These are phyloP conservation scores for Candida peoriensis DNA, from an alignment of 805 yeast genomes.

Conservation along the genomic window DNA sequence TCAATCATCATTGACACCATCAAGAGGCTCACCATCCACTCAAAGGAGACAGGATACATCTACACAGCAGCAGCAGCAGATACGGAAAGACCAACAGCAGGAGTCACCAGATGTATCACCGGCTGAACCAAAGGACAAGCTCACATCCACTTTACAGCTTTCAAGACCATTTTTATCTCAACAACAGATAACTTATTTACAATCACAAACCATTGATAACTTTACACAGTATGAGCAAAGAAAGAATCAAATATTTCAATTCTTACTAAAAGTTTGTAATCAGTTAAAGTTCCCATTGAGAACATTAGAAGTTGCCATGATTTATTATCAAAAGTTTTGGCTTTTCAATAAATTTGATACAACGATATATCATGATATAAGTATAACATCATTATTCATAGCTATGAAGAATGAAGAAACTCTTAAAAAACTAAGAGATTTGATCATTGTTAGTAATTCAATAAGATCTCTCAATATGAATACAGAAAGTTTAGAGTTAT, in stretches of 20 bases:
- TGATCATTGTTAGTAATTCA: conserved; percentile 40
- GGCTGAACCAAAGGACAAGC: background rate
- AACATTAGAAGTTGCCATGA: conserved; percentile 65
- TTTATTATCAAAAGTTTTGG: conserved; percentile 66
- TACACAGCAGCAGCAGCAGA: no score
- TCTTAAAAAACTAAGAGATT: conserved; percentile 65
- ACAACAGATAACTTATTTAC: conserved; percentile 47
- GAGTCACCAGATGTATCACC: background rate
- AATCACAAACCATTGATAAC: conserved; percentile 47
- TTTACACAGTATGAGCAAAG: conserved; percentile 44
- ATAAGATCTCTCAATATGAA: conserved; percentile 25
- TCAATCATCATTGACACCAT: no score
- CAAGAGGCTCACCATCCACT: no score
- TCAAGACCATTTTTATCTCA: conserved; percentile 60
- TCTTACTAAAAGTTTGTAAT: conserved; percentile 47
- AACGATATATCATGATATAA: conserved; percentile 54
- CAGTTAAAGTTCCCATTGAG: conserved; percentile 62
- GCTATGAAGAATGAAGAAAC: conserved; percentile 82
- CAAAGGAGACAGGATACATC: no score
- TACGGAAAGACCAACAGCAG: background rate
- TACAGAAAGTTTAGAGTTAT: conserved; percentile 41
- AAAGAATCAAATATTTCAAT: conserved; percentile 48
- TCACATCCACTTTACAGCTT: conserved; percentile 33
- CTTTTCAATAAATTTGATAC: conserved; percentile 59
- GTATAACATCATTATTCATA: conserved; percentile 60